phyloP scores from a whole-genome alignment of 768 basidiomycete genomes.

The Infundibulicybe gibba region DNA sequence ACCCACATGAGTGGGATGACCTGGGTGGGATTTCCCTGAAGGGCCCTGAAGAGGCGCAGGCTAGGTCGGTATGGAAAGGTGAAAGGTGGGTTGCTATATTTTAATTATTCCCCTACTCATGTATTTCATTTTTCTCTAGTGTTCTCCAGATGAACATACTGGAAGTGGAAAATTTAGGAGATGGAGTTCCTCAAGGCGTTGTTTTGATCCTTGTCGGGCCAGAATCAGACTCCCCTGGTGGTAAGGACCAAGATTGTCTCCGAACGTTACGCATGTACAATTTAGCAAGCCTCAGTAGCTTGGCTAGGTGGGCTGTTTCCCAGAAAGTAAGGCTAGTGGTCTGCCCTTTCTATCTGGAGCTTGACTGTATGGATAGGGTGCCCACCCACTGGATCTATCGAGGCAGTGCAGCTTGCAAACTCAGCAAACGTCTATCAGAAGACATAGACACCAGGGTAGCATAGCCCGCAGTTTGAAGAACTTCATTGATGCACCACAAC shows the following conservation, averaged over 20 bases:
- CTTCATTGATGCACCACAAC: slow-evolving; percentile 36
- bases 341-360: background rate
- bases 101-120: background rate
- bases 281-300: slow-evolving; percentile 65
- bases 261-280: slow-evolving; percentile 80
- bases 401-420: slow-evolving; percentile 46
- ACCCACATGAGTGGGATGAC: slow-evolving; percentile 67
- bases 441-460: slow-evolving; percentile 51
- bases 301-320: slow-evolving; percentile 71
- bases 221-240: slow-evolving; percentile 39
- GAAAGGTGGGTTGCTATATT: slow-evolving; percentile 52
- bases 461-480: slow-evolving; percentile 64
- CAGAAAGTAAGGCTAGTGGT: slow-evolving; percentile 47
- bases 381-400: slow-evolving; percentile 58
- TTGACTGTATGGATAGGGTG: slow-evolving; percentile 34
- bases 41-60: slow-evolving; percentile 70
- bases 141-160: slow-evolving; percentile 77
- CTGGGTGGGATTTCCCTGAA: slow-evolving; percentile 42
- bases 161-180: slow-evolving; percentile 57
- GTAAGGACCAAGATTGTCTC: slow-evolving; percentile 51
- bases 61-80: slow-evolving; percentile 68
- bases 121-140: slow-evolving; percentile 37
- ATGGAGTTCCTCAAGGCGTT: slow-evolving; percentile 62
- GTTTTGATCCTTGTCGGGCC: slow-evolving; percentile 74
- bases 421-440: slow-evolving; percentile 44